Base-by-base conservation (phyloP, 2,329 filamentous ascomycete species). In the Cercospora sp. region DNA sequence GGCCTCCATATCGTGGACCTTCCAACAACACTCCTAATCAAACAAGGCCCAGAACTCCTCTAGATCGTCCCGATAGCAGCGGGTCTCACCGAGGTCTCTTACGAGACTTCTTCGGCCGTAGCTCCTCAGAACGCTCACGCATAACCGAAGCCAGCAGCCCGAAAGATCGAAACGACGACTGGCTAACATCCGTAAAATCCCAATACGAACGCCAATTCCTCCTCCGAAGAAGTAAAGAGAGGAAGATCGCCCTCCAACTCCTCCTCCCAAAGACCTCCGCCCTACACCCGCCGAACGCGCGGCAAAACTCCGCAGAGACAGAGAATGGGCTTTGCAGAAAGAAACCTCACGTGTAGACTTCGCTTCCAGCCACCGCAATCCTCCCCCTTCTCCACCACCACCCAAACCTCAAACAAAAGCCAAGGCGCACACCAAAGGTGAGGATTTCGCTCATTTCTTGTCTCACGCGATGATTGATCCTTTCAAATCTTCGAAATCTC, bases 381-480 rank as follows among this genome's bases (percentile, higher is more conserved):
- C 5, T 37, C 64, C 59, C 12, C 63, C 28, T 62, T 60, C 51
- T 5, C 40, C 61, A 26, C 37, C 43, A 53, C 55, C 12, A 5
- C 24, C 32, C 2, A 40, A 45, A 18, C 24, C 26, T 58, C 62
- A 61, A 28, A 49, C 26, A 30, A 62, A 49, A 24, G 5, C 8
- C 12, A 34, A 30, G 4, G 37, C 34, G 1, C 6, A 37, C 12
- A 67, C 63, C 1, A 43, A 60, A 63, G 70, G 68, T 65, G 68
- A 72, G 65, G 61, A 68, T 28, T 45, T 69, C 40, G 69, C 66
- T 30, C 59, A 62, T 60, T 63, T 65, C n/a, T 28, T 70, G 24
- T 66, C 70, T 13, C 64, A 60, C 10, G 58, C 40, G 21, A 32
- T 69, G 32, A 10, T 58, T 10, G 71, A 71, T 55, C 63, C 61